Percentiles rank a stretch among this genome's conserved stretches.
These are phyloP conservation scores for Salix dunnii DNA, from an alignment of 345 rosid species.

Conservation along the genomic window DNA sequence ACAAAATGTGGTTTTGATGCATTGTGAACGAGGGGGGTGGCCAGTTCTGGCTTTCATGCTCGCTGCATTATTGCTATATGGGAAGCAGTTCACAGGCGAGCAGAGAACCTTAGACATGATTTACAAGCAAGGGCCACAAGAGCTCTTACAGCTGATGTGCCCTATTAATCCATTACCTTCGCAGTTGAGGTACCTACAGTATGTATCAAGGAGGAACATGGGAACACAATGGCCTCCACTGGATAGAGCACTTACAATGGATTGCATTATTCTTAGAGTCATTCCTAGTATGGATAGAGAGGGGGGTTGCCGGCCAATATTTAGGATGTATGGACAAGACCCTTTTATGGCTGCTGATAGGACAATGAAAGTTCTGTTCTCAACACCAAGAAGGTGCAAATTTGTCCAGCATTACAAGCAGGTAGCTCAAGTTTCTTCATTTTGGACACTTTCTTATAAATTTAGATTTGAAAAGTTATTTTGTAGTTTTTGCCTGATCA, in stretches of 20 bases:
- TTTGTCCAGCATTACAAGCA: slow-evolving; percentile 53
- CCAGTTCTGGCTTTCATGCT: slow-evolving; percentile 80
- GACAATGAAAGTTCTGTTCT: slow-evolving; percentile 59
- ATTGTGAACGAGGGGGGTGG: slow-evolving; percentile 75
- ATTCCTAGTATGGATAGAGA: slow-evolving; percentile 60
- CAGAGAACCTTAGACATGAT: slow-evolving; percentile 70
- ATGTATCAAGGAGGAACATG: slow-evolving; percentile 64
- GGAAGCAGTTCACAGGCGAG: slow-evolving; percentile 60
- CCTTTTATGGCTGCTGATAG: slow-evolving; percentile 57
- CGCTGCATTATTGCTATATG: slow-evolving; percentile 58
- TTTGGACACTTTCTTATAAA: neutral
- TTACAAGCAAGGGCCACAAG: slow-evolving; percentile 70
- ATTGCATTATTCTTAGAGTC: slow-evolving; percentile 54
- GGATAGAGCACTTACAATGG: slow-evolving; percentile 63
- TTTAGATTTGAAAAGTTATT: neutral
- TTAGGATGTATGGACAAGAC: slow-evolving; percentile 70
- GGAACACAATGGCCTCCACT: slow-evolving; percentile 66
- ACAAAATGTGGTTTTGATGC: slow-evolving; percentile 62
- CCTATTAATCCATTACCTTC: slow-evolving; percentile 71
- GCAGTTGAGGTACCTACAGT: slow-evolving; percentile 74
- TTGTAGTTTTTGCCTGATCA: neutral
- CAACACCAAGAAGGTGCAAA: slow-evolving; percentile 59
- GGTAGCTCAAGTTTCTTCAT: slow-evolving; percentile 39
- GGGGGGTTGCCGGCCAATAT: slow-evolving; percentile 71
- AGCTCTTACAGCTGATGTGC: slow-evolving; percentile 56